Evolutionary conservation across 805 yeast genomes (phyloP), one percentile per base, ranked within the genome.

Genomic region (Spencermartinsiella europaea): DNA sequence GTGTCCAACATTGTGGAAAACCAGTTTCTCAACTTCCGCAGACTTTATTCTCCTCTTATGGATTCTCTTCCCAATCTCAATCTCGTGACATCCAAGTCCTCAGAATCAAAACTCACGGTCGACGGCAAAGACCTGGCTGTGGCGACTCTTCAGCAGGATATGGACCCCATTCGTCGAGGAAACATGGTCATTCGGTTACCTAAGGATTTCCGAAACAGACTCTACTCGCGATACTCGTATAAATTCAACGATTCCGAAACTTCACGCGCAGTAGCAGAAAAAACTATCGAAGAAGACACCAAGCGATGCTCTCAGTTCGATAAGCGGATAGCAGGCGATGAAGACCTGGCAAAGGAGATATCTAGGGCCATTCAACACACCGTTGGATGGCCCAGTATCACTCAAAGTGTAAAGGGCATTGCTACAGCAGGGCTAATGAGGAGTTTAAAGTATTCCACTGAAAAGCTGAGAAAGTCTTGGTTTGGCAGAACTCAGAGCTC

Each of bases 371-470:
- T 85, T 34, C 66, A 70, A 52, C 65, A 71, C 21, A 83, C 84
- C 0, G 89, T 90, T 5, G 71, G 70, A 37, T 67, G 68, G 60
- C 82, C 93, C n/a, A 85, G 95, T 14, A 60, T 81, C 14, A 64
- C 79, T 5, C 99, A 93, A 64, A 79, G 87, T 25, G 52, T 79
- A 15, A 89, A 91, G 63, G 99, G 99, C 0, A 57, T 91, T 1
- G 68, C 87, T 36, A 88, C 95, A 2, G 96, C 98, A 1, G 99
- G 99, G 0, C 42, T 85, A 1, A 60, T 69, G 16, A 85, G 84
- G 60, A 79, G 90, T 8, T 60, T 80, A 42, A 77, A 74, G 57
- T 90, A 90, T 63, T 90, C 95, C 3, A 68, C 76, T 64, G 95
- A 87, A 40, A 90, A 90, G 65, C 67, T 73, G 44, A 53, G 57